Evolutionary conservation across 2,329 filamentous ascomycete species (phyloP).

Genomic region (Stachybotrys chlorohalonatus): DNA sequence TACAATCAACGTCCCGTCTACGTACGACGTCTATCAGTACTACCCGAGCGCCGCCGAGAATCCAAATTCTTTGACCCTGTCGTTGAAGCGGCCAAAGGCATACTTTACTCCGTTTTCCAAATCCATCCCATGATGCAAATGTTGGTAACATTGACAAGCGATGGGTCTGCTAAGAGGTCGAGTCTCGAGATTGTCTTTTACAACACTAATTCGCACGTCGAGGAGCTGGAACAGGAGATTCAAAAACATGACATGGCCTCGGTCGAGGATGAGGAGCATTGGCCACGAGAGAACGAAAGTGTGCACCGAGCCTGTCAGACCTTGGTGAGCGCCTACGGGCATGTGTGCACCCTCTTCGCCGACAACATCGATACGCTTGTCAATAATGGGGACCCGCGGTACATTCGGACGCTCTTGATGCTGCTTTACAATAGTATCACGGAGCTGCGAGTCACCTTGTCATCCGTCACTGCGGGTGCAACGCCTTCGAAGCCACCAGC

Average conservation of each 20-base stretch:
- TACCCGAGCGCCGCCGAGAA: constrained; percentile 54
- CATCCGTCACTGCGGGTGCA: constrained; percentile 19
- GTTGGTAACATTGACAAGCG: constrained; percentile 51
- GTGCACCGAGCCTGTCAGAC: constrained; percentile 55
- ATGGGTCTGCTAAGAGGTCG: constrained; percentile 50
- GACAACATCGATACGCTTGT: constrained; percentile 56
- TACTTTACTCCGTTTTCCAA: constrained; percentile 58
- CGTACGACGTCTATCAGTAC: constrained; percentile 52
- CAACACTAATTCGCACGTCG: constrained; percentile 57
- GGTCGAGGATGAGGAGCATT: constrained; percentile 35
- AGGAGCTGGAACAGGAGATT: constrained; percentile 56
- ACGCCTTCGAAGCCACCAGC: constrained; percentile 8
- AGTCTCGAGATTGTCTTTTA: constrained; percentile 60
- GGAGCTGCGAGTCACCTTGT: constrained; percentile 51
- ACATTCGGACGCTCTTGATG: constrained; percentile 55
- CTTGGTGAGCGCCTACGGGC: constrained; percentile 54
- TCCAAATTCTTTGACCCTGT: constrained; percentile 53
- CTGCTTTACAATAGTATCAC: constrained; percentile 59
- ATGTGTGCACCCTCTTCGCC: constrained; percentile 52
- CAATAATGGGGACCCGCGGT: constrained; percentile 56
- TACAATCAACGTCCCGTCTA: constrained; percentile 51
- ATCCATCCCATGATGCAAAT: constrained; percentile 61
- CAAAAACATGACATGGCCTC: constrained; percentile 47
- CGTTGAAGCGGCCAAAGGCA: constrained; percentile 56
- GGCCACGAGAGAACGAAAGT: constrained; percentile 50